Base-by-base conservation (phyloP, 2,329 filamentous ascomycete genomes). In the Fusarium udum region DNA sequence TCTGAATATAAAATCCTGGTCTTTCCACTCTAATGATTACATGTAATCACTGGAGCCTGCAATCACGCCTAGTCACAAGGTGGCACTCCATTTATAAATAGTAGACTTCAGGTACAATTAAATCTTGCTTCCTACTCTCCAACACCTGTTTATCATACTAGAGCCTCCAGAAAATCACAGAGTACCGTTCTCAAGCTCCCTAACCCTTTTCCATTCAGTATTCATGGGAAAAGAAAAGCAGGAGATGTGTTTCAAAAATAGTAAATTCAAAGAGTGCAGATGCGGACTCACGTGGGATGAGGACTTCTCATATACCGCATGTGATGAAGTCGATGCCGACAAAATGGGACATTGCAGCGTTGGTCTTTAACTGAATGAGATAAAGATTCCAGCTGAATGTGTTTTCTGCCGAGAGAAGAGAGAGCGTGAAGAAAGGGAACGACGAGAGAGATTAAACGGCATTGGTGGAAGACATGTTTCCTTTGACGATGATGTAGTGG, bases 171-270 rank as follows among this genome's bases (percentile, higher is more conserved):
- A 1, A 26, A 16, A 26, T 32, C 26, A 11, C n/a, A 22, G 4
- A 37, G 7, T 20, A 22, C 14, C 8, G 3, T 14, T 22, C 18
- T 1, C 0, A 4, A 24, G 3, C 6, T 2, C 3, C 18, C 1
- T 12, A 2, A 7, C 20, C 20, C 11, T 0, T 1, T 22, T 39
- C 20, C 4, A 36, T 24, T 18, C 6, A 8, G n/a, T n/a, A n/a
- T n/a, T n/a, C n/a, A 10, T 22, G 6, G 12, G 14, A 14, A 15
- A 42, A n/a, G 1, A 0, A 5, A n/a, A n/a, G 6, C 1, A 1
- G 14, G 6, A 16, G 12, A 64, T 64, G 56, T 64, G 61, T 15
- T 26, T 34, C 0, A 61, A 61, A 6, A n/a, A 16, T 10, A 48
- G 13, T 8, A 28, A 16, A 16, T 49, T n/a, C 3, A 36, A 45